Conservation (phyloP, 352 stramenopile genomes). For the Globisporangium spinosum region DNA sequence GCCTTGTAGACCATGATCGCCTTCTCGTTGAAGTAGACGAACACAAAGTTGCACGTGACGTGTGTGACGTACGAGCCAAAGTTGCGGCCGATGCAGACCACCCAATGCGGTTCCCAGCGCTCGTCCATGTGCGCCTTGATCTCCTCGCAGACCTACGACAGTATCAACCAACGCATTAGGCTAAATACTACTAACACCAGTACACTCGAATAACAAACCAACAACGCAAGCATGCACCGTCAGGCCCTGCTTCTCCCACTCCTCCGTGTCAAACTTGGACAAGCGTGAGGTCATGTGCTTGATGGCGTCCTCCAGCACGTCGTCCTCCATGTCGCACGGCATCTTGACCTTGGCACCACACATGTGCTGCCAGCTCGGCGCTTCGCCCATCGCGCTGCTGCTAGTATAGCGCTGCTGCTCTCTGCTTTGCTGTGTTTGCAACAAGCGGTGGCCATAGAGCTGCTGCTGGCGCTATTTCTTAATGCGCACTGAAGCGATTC, state of each 20-base stretch:
- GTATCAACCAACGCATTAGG: not conserved
- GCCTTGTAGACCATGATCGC: slow-evolving; percentile 86
- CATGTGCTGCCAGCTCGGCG: slow-evolving; percentile 85
- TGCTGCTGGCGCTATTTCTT: not conserved
- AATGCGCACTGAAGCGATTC: not conserved
- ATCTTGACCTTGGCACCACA: slow-evolving; percentile 86
- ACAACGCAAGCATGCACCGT: slow-evolving; percentile 26
- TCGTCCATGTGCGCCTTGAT: slow-evolving; percentile 77
- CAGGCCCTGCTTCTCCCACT: slow-evolving; percentile 81
- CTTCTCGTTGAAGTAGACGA: slow-evolving; percentile 91
- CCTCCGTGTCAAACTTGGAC: slow-evolving; percentile 69
- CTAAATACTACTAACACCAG: not conserved
- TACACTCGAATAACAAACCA: not conserved
- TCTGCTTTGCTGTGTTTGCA: not conserved
- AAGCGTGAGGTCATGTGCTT: slow-evolving; percentile 66
- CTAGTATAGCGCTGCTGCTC: not conserved
- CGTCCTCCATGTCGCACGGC: slow-evolving; percentile 87
- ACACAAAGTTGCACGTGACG: slow-evolving; percentile 90
- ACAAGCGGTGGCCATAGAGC: not conserved
- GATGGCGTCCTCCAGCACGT: slow-evolving; percentile 85
- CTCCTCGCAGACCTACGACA: slow-evolving; percentile 65
- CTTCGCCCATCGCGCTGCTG: slow-evolving; percentile 52
- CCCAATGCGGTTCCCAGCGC: slow-evolving; percentile 78
- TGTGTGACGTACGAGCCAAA: slow-evolving; percentile 93
- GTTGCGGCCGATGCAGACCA: slow-evolving; percentile 88